Percentiles rank a stretch among this genome's conserved stretches.
These are phyloP conservation scores for Tripterygium wilfordii DNA, from an alignment of 177 flowering plant genomes.

Conservation along the genomic window DNA sequence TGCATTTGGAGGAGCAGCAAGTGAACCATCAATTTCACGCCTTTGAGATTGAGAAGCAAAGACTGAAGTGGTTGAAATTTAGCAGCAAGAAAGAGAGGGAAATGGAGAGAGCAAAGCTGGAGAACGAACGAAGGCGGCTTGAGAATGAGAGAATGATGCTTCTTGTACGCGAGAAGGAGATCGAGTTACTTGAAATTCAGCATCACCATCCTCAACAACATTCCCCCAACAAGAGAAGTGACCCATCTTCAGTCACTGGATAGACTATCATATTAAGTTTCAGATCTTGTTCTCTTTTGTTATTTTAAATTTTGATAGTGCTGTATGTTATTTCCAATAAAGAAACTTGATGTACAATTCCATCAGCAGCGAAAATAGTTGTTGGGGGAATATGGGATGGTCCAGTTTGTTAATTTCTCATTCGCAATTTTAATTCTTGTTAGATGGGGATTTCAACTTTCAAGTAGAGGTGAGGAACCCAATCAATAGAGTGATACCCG, in stretches of 20 bases:
- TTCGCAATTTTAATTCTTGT: too few relatives aligned
- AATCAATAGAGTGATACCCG: too few relatives aligned
- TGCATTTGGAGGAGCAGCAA: slow-evolving; percentile 68
- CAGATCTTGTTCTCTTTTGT: too few relatives aligned
- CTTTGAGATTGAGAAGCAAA: slow-evolving; percentile 79
- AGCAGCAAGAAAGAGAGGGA: slow-evolving; percentile 91
- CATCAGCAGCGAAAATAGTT: too few relatives aligned
- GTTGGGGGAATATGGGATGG: too few relatives aligned
- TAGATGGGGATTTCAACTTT: too few relatives aligned
- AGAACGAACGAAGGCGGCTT: slow-evolving; percentile 59
- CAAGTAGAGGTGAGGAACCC: too few relatives aligned
- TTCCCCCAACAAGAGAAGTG: slow-evolving; percentile 25
- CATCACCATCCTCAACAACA: slow-evolving; percentile 40
- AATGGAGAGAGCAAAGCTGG: slow-evolving; percentile 75
- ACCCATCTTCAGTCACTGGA: slow-evolving; percentile 27
- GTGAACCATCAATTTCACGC: slow-evolving; percentile 50
- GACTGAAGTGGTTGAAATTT: slow-evolving; percentile 79
- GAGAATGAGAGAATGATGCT: slow-evolving; percentile 83
- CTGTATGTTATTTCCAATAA: too few relatives aligned
- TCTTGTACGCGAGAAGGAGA: slow-evolving; percentile 64
- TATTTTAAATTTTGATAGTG: too few relatives aligned
- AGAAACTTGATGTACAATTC: too few relatives aligned
- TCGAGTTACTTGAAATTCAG: slow-evolving; percentile 48
- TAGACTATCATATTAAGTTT: too few relatives aligned
- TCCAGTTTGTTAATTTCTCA: too few relatives aligned